These are phyloP conservation scores for Blastomyces emzantsi DNA, from an alignment of 2,329 filamentous ascomycete genomes.

Conservation along the genomic window DNA sequence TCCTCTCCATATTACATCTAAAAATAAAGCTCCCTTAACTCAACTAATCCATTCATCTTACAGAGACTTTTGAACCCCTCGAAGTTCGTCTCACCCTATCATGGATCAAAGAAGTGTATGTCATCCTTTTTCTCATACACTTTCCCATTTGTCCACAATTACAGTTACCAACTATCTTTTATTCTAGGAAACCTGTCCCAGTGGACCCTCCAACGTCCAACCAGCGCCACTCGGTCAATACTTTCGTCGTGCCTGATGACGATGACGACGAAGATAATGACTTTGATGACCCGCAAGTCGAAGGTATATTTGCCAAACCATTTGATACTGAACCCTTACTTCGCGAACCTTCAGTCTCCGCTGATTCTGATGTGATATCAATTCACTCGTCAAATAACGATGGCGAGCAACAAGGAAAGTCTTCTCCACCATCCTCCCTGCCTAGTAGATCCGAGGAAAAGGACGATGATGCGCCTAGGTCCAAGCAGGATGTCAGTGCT, in stretches of 20 bases:
- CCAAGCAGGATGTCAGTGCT: background rate
- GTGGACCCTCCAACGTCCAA: background rate
- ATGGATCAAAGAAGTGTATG: conserved; percentile 24
- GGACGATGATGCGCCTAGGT: background rate
- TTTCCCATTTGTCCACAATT: background rate
- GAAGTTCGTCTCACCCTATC: conserved; percentile 24
- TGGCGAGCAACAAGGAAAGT: background rate
- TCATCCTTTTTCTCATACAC: background rate
- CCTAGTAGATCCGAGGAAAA: background rate
- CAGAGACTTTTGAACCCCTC: conserved; percentile 28
- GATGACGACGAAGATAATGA: conserved; percentile 20
- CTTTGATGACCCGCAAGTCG: conserved; percentile 2
- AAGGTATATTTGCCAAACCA: conserved; percentile 6
- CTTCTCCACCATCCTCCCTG: background rate
- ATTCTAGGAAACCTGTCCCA: background rate
- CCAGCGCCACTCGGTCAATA: conserved; percentile 25
- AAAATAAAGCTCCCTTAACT: background rate
- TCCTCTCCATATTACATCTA: background rate
- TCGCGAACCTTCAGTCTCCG: background rate
- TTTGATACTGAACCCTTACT: background rate
- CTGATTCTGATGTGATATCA: conserved; percentile 1
- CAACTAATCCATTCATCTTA: conserved; percentile 3
- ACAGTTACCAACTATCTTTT: conserved; percentile 10
- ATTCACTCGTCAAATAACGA: background rate
- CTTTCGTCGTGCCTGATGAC: conserved; percentile 35